Base-by-base conservation (phyloP, 2,329 filamentous ascomycete genomes). In the Neonectria magnoliae region DNA sequence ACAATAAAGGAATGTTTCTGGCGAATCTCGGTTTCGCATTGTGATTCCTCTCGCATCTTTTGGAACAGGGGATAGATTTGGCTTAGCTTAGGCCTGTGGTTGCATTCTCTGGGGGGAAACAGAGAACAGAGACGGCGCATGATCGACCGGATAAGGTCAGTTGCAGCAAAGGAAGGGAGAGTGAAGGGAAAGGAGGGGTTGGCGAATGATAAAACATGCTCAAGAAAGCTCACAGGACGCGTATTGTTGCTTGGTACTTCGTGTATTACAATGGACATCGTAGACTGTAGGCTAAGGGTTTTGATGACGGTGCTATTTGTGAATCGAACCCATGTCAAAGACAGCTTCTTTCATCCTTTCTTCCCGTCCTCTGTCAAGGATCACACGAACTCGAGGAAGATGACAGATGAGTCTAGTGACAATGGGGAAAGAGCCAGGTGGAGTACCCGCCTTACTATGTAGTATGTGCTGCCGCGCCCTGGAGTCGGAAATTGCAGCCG, bases 401-500 rank as follows among this genome's bases (percentile, higher is more conserved):
- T 57, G 54, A 22, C 54, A 62, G 55, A 55, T 58, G 50, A 27
- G 25, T 14, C 55, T 63, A 63, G 50, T 55, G 38, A 29, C 27
- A 31, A 20, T n/a, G 6, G 3, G 50, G 56, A 59, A 62, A 29
- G 31, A 42, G 38, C 22, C 13, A 20, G 44, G 27, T 36, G 41
- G 25, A 47, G 48, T 33, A 47, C 38, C 22, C 27, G n/a, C 52
- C 52, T 50, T 48, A n/a, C n/a, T n/a, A n/a, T n/a, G n/a, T n/a
- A n/a, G n/a, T n/a, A 38, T 42, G 10, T 36, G 48, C 48, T 52
- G 48, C 41, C 33, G 54, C 18, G 47, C 55, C 55, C 42, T 55
- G 42, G 6, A 9, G 11, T 57, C 71, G 71, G 71, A 73, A 73
- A 73, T 73, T 73, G 63, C 69, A 16, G 57, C 57, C 68, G 60